Evolutionary conservation across 192 early-diverging fungal species (phyloP).

Genomic region (Umbelopsis ramanniana): DNA sequence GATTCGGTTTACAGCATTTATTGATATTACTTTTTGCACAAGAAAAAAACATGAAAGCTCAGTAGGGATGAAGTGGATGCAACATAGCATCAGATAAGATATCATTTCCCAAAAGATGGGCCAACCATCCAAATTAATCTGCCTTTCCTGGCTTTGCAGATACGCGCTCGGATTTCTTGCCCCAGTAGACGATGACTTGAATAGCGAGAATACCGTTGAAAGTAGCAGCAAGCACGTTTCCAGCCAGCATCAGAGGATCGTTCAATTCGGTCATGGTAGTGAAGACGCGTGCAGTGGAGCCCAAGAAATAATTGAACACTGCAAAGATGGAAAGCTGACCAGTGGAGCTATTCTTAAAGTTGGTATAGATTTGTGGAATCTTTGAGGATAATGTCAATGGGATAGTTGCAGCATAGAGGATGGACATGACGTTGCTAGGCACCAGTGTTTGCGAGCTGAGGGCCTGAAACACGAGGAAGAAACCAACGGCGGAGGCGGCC

Average conservation of each 20-base stretch:
- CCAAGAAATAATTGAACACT: conserved; percentile 86
- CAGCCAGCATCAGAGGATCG: conserved; percentile 76
- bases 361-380: conserved; percentile 89
- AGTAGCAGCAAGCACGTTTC: conserved; percentile 66
- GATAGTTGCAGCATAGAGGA: conserved; percentile 78
- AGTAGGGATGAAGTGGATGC: not conserved
- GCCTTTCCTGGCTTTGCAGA: conserved; percentile 11
- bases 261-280: conserved; percentile 93
- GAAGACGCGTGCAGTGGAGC: conserved; percentile 84
- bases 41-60: too few relatives aligned
- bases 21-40: too few relatives aligned
- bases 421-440: conserved; percentile 51
- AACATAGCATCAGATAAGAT: not conserved
- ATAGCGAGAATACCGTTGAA: conserved; percentile 80
- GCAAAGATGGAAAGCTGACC: conserved; percentile 93
- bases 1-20: too few relatives aligned
- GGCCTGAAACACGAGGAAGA: conserved; percentile 50
- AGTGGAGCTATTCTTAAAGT: conserved; percentile 81
- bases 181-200: conserved; percentile 85
- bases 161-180: conserved; percentile 32
- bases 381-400: conserved; percentile 80
- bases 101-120: not conserved
- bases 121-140: not conserved
- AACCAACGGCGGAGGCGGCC: conserved; percentile 38
- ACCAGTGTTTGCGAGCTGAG: conserved; percentile 58